Conservation (phyloP, 2,329 filamentous ascomycete genomes). For the Dryadomyces quercus-mongolicae region DNA sequence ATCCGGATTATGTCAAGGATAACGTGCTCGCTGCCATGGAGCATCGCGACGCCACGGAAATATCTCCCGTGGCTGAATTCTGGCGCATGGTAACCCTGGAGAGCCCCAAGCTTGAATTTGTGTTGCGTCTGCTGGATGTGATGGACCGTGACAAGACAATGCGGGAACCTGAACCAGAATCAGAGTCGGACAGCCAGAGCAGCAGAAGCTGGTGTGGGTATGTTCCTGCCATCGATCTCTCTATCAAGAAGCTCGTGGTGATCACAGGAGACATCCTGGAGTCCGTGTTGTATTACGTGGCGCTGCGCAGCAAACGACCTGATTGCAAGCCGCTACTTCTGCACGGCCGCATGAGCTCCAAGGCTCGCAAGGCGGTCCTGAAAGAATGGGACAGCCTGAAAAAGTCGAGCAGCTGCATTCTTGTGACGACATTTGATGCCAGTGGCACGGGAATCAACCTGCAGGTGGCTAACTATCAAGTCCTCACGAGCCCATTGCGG, state of each 20-base stretch:
- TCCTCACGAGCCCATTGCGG: slow-evolving; percentile 6
- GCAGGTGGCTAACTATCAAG: slow-evolving; percentile 7
- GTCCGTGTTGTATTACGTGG: slow-evolving; percentile 4
- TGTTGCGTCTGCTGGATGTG: not conserved
- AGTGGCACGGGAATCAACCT: slow-evolving; percentile 6
- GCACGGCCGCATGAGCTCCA: slow-evolving; percentile 4
- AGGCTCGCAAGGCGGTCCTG: slow-evolving; percentile 1
- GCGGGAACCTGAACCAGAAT: not conserved
- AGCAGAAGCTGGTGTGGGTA: too few relatives aligned
- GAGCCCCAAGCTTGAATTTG: slow-evolving; percentile 4
- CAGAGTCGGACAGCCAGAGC: too few relatives aligned
- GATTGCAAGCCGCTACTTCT: slow-evolving; percentile 3
- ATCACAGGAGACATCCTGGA: slow-evolving; percentile 5
- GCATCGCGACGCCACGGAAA: not conserved
- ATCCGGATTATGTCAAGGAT: not conserved
- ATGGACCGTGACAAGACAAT: not conserved
- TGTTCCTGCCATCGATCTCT: too few relatives aligned
- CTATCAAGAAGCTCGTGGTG: slow-evolving; percentile 6
- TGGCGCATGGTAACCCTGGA: not conserved
- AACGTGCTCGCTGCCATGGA: slow-evolving; percentile 19
- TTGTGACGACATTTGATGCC: slow-evolving; percentile 3
- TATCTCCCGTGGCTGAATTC: slow-evolving; percentile 1
- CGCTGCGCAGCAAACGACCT: not conserved
- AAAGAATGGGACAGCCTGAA: not conserved
- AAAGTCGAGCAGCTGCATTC: not conserved